A percentile compares a stretch with the other conserved stretches of the same genome.
Evolutionary conservation across 345 rosid genomes (phyloP).

Genomic region (Murraya paniculata): DNA sequence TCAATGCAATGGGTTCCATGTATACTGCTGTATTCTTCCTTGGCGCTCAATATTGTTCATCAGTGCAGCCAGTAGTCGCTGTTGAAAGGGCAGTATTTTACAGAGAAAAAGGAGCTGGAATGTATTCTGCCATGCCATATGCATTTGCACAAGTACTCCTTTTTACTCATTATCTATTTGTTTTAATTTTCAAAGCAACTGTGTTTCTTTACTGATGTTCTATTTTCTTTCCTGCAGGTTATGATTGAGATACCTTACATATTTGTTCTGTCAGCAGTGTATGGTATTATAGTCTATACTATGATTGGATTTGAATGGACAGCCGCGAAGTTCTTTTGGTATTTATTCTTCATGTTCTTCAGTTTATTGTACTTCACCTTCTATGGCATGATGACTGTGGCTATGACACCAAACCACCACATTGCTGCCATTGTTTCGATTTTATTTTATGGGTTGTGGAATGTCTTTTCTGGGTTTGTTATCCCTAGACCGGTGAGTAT

Average conservation of each 20-base stretch:
- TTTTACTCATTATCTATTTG: background rate
- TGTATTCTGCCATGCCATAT: constrained; percentile 35
- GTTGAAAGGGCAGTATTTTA: constrained; percentile 52
- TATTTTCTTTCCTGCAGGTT: constrained; percentile 5
- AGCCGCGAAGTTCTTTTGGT: no score
- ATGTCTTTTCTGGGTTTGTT: no score
- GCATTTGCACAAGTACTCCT: constrained; percentile 35
- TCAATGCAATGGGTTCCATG: constrained; percentile 67
- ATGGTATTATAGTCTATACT: no score
- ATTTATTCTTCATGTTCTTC: background rate
- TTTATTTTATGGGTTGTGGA: no score
- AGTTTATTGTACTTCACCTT: no score
- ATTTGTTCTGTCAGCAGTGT: no score
- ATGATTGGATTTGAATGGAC: no score
- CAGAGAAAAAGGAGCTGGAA: constrained; percentile 49
- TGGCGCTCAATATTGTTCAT: constrained; percentile 52
- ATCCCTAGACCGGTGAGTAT: no score
- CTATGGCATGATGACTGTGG: no score
- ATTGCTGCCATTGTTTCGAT: no score
- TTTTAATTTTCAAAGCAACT: background rate
- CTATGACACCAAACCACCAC: no score
- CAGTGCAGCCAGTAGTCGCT: constrained; percentile 74
- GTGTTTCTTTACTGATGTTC: background rate
- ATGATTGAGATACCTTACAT: no score
- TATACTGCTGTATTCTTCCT: constrained; percentile 37